These are phyloP conservation scores for Calonectria pseudoturangicola DNA, from an alignment of 2,329 filamentous ascomycete species.

Conservation along the genomic window DNA sequence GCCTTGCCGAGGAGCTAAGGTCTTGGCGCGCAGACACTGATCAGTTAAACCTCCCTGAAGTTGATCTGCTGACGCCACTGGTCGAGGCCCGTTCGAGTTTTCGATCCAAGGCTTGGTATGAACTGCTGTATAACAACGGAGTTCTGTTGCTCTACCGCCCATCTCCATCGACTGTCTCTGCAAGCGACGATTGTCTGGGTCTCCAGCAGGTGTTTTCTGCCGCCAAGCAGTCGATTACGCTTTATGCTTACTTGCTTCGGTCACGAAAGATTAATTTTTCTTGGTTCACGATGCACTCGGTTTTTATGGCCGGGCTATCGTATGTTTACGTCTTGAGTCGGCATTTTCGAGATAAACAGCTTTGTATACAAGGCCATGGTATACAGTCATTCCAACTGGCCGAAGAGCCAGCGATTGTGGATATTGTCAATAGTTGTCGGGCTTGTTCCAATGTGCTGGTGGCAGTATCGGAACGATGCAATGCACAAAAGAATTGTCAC, in stretches of 20 bases:
- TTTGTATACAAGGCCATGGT: slow-evolving; percentile 41
- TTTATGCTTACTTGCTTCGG: slow-evolving; percentile 66
- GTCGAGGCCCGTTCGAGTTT: slow-evolving; percentile 61
- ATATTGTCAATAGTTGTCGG: slow-evolving; percentile 64
- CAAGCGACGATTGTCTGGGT: slow-evolving; percentile 48
- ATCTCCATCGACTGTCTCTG: slow-evolving; percentile 55
- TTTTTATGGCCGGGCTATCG: slow-evolving; percentile 67
- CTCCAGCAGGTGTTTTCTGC: slow-evolving; percentile 63
- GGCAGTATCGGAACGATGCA: slow-evolving; percentile 65
- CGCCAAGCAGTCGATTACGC: slow-evolving; percentile 61
- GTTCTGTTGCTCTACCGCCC: slow-evolving; percentile 63
- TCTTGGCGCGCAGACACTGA: slow-evolving; percentile 56
- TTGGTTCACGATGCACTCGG: slow-evolving; percentile 69
- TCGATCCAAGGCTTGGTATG: slow-evolving; percentile 63
- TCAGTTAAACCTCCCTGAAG: slow-evolving; percentile 42
- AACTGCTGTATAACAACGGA: slow-evolving; percentile 25
- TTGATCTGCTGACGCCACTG: slow-evolving; percentile 45
- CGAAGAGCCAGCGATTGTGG: slow-evolving; percentile 61
- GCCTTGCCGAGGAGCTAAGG: slow-evolving; percentile 56
- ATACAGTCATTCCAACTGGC: slow-evolving; percentile 45
- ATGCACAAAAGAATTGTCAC: slow-evolving; percentile 62
- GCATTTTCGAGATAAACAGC: slow-evolving; percentile 58
- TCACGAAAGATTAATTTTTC: slow-evolving; percentile 68
- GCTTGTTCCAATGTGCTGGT: slow-evolving; percentile 67
- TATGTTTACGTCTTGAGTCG: slow-evolving; percentile 65